Evolutionary conservation across 306 rosid species (phyloP).

Genomic region (Quercus robur): DNA sequence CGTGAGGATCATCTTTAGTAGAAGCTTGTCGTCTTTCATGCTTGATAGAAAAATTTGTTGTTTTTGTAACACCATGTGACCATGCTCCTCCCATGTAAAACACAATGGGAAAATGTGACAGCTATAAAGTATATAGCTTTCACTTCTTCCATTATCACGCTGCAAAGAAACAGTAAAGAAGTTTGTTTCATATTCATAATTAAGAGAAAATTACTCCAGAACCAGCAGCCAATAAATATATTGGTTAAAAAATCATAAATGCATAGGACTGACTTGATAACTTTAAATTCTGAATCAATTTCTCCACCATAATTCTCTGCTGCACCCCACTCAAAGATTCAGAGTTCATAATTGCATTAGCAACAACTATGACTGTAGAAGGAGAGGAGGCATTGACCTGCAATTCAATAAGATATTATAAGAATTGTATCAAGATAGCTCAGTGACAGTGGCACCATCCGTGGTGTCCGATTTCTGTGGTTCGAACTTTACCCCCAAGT

Average conservation of each 20-base stretch:
- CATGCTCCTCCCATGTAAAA: background rate
- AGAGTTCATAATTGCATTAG: slow-evolving; percentile 70
- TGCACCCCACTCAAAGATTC: slow-evolving; percentile 73
- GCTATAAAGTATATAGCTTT: slow-evolving; percentile 7
- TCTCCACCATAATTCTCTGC: slow-evolving; percentile 91
- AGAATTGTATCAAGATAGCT: background rate
- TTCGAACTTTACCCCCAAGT: no score
- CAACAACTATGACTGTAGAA: slow-evolving; percentile 48
- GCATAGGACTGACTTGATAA: slow-evolving; percentile 31
- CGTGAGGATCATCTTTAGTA: background rate
- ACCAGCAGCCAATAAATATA: slow-evolving; percentile 7
- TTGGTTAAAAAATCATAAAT: background rate
- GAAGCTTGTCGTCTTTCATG: background rate
- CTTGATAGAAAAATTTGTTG: background rate
- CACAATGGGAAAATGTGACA: background rate
- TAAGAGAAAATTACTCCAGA: background rate
- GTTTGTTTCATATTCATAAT: slow-evolving; percentile 8
- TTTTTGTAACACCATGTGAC: background rate
- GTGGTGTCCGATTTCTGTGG: no score
- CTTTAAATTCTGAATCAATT: slow-evolving; percentile 59
- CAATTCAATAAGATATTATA: background rate
- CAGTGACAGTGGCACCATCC: no score
- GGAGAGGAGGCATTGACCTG: slow-evolving; percentile 79
- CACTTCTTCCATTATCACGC: slow-evolving; percentile 15
- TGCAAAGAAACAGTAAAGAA: slow-evolving; percentile 14